Base-by-base conservation (phyloP, 2,329 filamentous ascomycete species). In the Cladosporium sp. region DNA sequence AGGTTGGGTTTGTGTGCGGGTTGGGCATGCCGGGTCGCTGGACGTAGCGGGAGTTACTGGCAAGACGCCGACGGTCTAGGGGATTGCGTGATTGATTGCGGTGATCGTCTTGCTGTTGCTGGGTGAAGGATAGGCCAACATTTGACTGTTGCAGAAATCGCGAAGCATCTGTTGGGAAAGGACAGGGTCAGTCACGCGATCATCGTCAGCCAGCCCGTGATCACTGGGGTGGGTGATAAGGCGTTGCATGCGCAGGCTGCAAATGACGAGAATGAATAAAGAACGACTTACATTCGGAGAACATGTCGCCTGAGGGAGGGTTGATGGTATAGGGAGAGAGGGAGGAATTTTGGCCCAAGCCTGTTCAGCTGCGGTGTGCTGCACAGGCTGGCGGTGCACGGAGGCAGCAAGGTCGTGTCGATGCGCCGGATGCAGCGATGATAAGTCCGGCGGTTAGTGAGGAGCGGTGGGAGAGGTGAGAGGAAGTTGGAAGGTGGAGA, bases 111-210 rank as follows among this genome's bases (percentile, higher is more conserved):
- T 63, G 66, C 58, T 72, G 79, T 58, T 63, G 66, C 58, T 72
- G 79, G 70, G 66, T 85, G 80, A 71, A 90, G 59, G 86, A 88
- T 62, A 97, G 77, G 56, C 89, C 85, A 54, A 91, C 95, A 76
- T 95, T 91, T 59, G 91, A 96, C 80, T 97, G 93, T 54, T 91
- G 88, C 62, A 98, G 83, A 69, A 98, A 98, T 61, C 85, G 86
- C 59, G 92, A 97, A 63, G 93, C 93, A 84, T 97, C 93, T 96
- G 64, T 48, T 47, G 49, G 32, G 20, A 22, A 13, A 42, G n/a
- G 56, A 55, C 55, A 55, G 60, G 52, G 68, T 73, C 57, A 71
- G 67, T 72, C 70, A 73, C 69, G 67, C 69, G 69, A 67, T 63
- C 59, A 35, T 52, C 47, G 55, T 7, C 46, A 45, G 60, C 52